Conservation (phyloP, 2,329 filamentous ascomycete genomes). For the Fusarium austroafricanum region DNA sequence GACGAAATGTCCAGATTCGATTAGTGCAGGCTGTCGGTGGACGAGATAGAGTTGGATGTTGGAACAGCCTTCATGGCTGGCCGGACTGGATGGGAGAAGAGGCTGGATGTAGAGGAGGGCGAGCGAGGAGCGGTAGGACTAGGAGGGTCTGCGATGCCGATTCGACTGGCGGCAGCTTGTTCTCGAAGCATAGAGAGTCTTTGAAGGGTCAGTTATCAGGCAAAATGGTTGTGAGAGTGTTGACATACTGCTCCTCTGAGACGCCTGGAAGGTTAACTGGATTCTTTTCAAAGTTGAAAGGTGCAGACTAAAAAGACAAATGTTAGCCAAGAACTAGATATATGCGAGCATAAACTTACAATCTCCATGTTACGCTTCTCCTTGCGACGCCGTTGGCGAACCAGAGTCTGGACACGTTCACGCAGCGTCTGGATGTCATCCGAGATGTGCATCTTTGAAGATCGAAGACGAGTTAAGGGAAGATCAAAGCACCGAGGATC, state of each 20-base stretch:
- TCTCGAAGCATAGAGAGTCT: conserved; percentile 62
- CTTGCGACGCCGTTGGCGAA: conserved; percentile 56
- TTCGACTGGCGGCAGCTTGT: conserved; percentile 62
- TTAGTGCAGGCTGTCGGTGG: conserved; percentile 43
- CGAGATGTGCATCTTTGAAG: conserved; percentile 51
- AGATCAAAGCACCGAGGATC: conserved; percentile 31
- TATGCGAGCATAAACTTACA: conserved; percentile 50
- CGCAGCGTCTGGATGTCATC: conserved; percentile 58
- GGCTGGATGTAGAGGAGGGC: conserved; percentile 41
- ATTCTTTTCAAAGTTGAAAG: conserved; percentile 69
- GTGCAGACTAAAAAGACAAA: conserved; percentile 62
- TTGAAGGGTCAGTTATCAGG: not conserved
- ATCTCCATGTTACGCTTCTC: conserved; percentile 58
- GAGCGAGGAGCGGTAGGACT: conserved; percentile 40
- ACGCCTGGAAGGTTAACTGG: conserved; percentile 65
- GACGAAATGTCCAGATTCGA: not conserved
- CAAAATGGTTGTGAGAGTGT: not conserved
- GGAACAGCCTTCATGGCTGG: conserved; percentile 36
- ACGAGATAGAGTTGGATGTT: conserved; percentile 39
- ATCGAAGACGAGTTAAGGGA: conserved; percentile 31
- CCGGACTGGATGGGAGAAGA: conserved; percentile 42
- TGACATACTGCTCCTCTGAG: conserved; percentile 68
- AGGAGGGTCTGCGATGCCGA: conserved; percentile 57
- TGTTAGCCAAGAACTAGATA: conserved; percentile 35
- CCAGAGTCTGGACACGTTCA: conserved; percentile 58